A percentile compares a stretch with the other conserved stretches of the same genome.
These are phyloP conservation scores for Aeminium ludgeri DNA, from an alignment of 495 filamentous ascomycete genomes.

Conservation along the genomic window DNA sequence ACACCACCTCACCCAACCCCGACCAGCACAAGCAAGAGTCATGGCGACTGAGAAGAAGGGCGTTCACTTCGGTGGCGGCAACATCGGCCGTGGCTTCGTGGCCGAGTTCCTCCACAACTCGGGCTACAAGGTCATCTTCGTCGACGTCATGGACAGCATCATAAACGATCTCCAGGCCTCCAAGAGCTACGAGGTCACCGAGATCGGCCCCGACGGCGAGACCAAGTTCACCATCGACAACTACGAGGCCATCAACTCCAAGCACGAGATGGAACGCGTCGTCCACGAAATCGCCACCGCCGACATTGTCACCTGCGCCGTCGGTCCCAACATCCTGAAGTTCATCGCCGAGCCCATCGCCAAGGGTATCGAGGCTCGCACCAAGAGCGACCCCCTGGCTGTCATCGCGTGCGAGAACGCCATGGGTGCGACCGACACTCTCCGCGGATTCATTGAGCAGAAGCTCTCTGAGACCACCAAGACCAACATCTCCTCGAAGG, in stretches of 20 bases:
- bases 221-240: slow-evolving; percentile 69
- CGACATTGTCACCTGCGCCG: slow-evolving; percentile 85
- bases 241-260: slow-evolving; percentile 91
- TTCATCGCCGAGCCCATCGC: slow-evolving; percentile 89
- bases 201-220: slow-evolving; percentile 77
- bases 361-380: slow-evolving; percentile 68
- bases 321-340: slow-evolving; percentile 87
- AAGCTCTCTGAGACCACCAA: slow-evolving; percentile 26
- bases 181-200: slow-evolving; percentile 72
- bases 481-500: slow-evolving; percentile 25
- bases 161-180: slow-evolving; percentile 60
- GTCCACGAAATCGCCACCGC: slow-evolving; percentile 72
- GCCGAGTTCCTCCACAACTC: slow-evolving; percentile 68
- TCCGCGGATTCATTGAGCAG: slow-evolving; percentile 65
- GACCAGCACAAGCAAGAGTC: no score
- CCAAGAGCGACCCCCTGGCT: slow-evolving; percentile 53
- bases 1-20: slow-evolving; percentile 12
- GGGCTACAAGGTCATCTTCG: slow-evolving; percentile 84
- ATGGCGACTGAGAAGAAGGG: no score
- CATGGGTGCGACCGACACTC: slow-evolving; percentile 75
- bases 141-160: slow-evolving; percentile 71
- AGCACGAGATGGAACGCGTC: slow-evolving; percentile 60
- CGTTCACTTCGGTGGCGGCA: slow-evolving; percentile 86
- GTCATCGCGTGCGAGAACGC: slow-evolving; percentile 98
- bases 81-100: slow-evolving; percentile 52